phyloP scores from a whole-genome alignment of 768 basidiomycete genomes.

The Gloeopeniophorella convolvens region DNA sequence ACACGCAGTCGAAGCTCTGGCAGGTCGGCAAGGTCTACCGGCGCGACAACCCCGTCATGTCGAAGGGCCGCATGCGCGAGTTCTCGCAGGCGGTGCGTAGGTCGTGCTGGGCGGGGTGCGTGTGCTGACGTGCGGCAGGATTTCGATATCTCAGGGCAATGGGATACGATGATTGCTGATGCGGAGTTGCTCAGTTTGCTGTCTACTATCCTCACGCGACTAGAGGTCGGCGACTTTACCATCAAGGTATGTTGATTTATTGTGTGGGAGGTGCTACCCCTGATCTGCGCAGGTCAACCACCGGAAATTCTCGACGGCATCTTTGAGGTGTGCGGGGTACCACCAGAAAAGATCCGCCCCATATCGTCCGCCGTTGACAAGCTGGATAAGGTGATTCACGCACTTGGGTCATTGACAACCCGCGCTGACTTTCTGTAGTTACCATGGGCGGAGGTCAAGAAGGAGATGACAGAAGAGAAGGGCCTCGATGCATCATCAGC shows the following conservation, averaged over 20 bases:
- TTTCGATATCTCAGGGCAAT: conserved; percentile 87
- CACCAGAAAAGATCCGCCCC: conserved; percentile 77
- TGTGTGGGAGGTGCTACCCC: neutral
- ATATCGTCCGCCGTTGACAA: conserved; percentile 98
- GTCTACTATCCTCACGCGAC: conserved; percentile 69
- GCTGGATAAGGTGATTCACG: conserved; percentile 73
- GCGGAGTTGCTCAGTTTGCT: conserved; percentile 81
- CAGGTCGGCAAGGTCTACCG: conserved; percentile 99
- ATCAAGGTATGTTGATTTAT: conserved; percentile 59
- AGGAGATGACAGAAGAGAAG: conserved; percentile 96
- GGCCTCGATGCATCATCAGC: conserved; percentile 74
- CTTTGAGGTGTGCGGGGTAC: conserved; percentile 94
- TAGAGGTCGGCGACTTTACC: conserved; percentile 92
- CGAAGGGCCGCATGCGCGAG: conserved; percentile 97
- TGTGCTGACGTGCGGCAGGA: conserved; percentile 46
- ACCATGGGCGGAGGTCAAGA: conserved; percentile 87
- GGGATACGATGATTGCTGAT: conserved; percentile 98
- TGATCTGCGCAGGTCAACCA: conserved; percentile 67
- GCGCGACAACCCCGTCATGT: conserved; percentile 94
- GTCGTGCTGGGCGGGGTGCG: neutral
- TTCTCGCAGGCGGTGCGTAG: conserved; percentile 90
- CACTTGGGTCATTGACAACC: neutral
- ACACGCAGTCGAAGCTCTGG: conserved; percentile 77
- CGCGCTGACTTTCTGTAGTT: conserved; percentile 31
- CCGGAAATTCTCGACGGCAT: conserved; percentile 96